Evolutionary conservation across 73 alveolate species (phyloP), one percentile per base, ranked within the genome.

Genomic region (Uronychia binucleata): DNA sequence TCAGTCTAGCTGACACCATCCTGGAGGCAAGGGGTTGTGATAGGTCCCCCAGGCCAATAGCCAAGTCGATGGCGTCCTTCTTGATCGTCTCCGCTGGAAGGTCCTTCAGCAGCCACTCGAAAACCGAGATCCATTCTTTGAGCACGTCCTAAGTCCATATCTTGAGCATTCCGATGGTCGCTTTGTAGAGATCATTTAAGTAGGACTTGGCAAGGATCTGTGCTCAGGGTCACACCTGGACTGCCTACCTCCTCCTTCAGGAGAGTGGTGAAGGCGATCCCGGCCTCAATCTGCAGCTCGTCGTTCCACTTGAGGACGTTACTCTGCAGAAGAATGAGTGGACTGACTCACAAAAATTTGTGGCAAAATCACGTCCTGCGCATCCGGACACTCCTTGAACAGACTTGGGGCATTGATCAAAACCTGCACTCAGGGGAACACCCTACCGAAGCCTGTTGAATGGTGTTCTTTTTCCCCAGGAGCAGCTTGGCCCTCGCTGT

Each of bases 11-110:
- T 5, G 90, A 81, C 19, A 79, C 87, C 79, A 35, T 32, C 33
- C 94, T 30, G 30, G 94, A 74, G 1, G 90, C 57, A 5, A 88
- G 28, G 0, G 94, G 90, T 34, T 88, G 80, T 26, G 87, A 81
- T 14, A 81, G 59, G 29, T 88, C 94, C 1, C 87, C 33, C 30
- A 88, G 67, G 0, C 78, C 28, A 11, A 88, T 30, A 26, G 84
- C 88, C 27, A 88, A 60, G 29, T 88, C 75, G 11, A 82, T 57
- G 1, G 86, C 77, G 8, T 58, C 60, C 29, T 77, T 77, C 14
- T 75, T 75, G 25, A 77, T 76, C 30, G 33, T 29, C 34, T 30
- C 58, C 34, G 58, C 26, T 28, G 80, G 81, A 75, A 74, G 81
- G 27, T 8, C 30, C n/a, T 81, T 82, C 1, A 75, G 34, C 0